Conservation (phyloP, 495 filamentous ascomycete genomes). For the Elasticomyces elasticus region DNA sequence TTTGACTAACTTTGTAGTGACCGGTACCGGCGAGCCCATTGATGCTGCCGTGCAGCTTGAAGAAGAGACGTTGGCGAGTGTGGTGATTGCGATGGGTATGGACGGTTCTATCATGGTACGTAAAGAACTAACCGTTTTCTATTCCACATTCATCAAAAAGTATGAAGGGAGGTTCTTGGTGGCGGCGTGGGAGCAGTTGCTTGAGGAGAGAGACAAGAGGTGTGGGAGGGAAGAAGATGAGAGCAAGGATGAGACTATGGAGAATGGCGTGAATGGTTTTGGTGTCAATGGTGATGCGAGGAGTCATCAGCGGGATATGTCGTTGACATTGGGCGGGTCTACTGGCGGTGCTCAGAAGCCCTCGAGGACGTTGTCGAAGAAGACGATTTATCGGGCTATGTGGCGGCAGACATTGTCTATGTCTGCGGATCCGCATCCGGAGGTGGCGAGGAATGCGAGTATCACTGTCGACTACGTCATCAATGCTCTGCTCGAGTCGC, state of each 20-base stretch:
- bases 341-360: not conserved
- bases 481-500: conserved; percentile 61
- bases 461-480: conserved; percentile 79
- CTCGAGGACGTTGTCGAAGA: conserved; percentile 48
- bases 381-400: conserved; percentile 80
- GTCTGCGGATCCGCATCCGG: conserved; percentile 88
- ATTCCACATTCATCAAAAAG: conserved; percentile 79
- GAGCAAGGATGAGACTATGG: not conserved
- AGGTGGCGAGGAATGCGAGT: conserved; percentile 74
- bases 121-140: conserved; percentile 85
- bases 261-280: not conserved
- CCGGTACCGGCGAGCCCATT: conserved; percentile 29
- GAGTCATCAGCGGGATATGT: conserved; percentile 2
- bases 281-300: not conserved
- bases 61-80: conserved; percentile 78
- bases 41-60: conserved; percentile 72
- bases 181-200: conserved; percentile 79
- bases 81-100: conserved; percentile 72
- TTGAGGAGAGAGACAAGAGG: conserved; percentile 65
- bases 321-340: not conserved
- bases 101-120: conserved; percentile 90
- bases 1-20: conserved; percentile 85
- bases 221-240: conserved; percentile 2
- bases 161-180: conserved; percentile 91
- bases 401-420: conserved; percentile 89